Base-by-base conservation (phyloP, 2,329 filamentous ascomycete species). In the Paecilomyces sp. region DNA sequence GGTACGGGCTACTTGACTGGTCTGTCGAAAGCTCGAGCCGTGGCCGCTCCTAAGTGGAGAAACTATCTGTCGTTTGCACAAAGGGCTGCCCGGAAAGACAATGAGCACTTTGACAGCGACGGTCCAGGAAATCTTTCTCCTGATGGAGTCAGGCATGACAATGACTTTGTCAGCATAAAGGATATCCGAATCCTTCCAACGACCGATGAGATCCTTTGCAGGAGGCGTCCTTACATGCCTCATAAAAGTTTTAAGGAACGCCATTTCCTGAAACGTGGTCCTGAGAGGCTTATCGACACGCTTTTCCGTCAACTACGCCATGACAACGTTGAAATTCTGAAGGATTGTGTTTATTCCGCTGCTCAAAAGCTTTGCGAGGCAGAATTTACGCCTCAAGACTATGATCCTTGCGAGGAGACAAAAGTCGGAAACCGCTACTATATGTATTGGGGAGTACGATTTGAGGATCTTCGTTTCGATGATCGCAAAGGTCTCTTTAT, bases 51-150 rank as follows among this genome's bases (percentile, higher is more conserved):
- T 41, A 41, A 8, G 18, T 18, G 22, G 7, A 34, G 53, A 3
- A 67, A 68, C 30, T 56, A 57, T 41, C 59, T 67, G 9, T 64
- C 58, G 13, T 55, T 64, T 2, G 41, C 53, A 8, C 60, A 61
- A 11, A 57, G 65, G 25, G 3, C 52, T 4, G 18, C 36, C 9
- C 47, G 62, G 3, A 13, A 51, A 7, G 53, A 57, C 31, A 51
- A 57, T 11, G 25, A 28, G 9, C 56, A 54, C 13, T 67, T 69
- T 52, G 66, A 68, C 3, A 59, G 66, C 24, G 68, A 70, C 28
- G 69, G 67, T 15, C 70, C 70, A 13, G 69, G 69, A 8, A 12
- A 57, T 8, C 58, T 69, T 12, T 67, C 66, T 12, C 15, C 13
- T 9, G 22, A 31, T 31, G 68, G 69, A 31, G 61, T 63, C 18